Evolutionary conservation across 1,284 basidiomycete genomes (phyloP).

Genomic region (Grifola frondosa): DNA sequence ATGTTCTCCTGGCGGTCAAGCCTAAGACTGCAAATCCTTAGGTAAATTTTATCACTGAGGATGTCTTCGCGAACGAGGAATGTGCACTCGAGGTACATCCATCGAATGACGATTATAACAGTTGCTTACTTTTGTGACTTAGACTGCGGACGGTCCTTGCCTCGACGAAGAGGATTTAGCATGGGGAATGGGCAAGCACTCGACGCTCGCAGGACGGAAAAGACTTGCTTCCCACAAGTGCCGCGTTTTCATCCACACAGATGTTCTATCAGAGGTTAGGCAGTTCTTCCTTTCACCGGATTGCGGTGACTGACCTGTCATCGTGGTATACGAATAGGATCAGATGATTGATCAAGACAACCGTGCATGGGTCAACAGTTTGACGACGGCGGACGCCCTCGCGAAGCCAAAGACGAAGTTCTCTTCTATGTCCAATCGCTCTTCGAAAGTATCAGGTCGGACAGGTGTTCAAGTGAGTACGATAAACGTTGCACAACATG

Average conservation of each 20-base stretch:
- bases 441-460: not conserved
- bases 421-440: slow-evolving; percentile 5
- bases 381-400: slow-evolving; percentile 1
- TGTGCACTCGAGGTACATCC: too few relatives aligned
- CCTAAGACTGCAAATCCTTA: slow-evolving; percentile 10
- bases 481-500: not conserved
- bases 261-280: slow-evolving; percentile 8
- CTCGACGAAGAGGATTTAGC: slow-evolving; percentile 27
- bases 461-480: slow-evolving; percentile 16
- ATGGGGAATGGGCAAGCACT: slow-evolving; percentile 20
- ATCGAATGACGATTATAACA: not conserved
- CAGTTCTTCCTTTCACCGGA: not conserved
- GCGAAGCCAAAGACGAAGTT: slow-evolving; percentile 9
- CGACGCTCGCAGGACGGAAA: slow-evolving; percentile 4
- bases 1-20: not conserved
- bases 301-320: not conserved
- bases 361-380: slow-evolving; percentile 22
- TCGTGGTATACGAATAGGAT: slow-evolving; percentile 16
- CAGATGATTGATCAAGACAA: slow-evolving; percentile 43
- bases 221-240: too few relatives aligned
- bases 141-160: slow-evolving; percentile 3
- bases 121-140: not conserved
- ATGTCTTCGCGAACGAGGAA: slow-evolving; percentile 7
- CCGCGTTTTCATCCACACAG: not conserved
- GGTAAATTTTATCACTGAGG: slow-evolving; percentile 27